Base-by-base conservation (phyloP, 352 stramenopile species). In the Phytophthora vignae region DNA sequence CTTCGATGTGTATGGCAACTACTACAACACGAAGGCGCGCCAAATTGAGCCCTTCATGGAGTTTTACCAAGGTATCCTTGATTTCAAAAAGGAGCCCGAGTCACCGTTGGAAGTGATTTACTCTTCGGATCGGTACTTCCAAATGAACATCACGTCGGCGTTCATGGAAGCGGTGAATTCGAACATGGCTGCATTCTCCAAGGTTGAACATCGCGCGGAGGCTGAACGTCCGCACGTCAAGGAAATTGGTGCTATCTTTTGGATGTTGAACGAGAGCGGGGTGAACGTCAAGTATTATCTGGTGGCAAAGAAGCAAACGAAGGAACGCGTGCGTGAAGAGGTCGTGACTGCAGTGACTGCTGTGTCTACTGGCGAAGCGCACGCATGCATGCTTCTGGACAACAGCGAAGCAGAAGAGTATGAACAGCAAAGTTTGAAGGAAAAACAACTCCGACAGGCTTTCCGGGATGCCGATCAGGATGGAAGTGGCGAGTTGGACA, bases 1-100 rank as follows among this genome's bases (percentile, higher is more conserved):
- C 61, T 94, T 94, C 64, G 83, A 91, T 22, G 61, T 96, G 36
- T 96, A 96, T 61, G 88, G 89, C 75, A 96, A 96, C 69, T 97
- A 97, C 61, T 97, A 93, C 85, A 97, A 97, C 74, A 76, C 76
- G 1, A 93, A 80, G 31, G 82, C 83, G 12, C 76, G 85, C 5
- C 87, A 95, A 48, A 74, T 90, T 5, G 90, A 97, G 60, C 90
- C 90, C 21, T 97, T 96, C 63, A 78, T 97, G 49, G 90, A 97
- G 73, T 95, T 89, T 64, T 96, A 95, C 60, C 83, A 93, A 64
- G 84, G 88, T 0, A 85, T 88, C 31, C 64, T 96, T 40, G 87
- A 95, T 62, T 22, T 94, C 1, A 88, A 82, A 64, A 97, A 97
- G 71, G 89, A 96, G 3, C 83, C 85, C 0, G 81, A 83, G 7